Percentiles rank a stretch among this genome's conserved stretches.
Evolutionary conservation across 2,329 filamentous ascomycete species (phyloP).

Genomic region (Emmonsiellopsis sp.): DNA sequence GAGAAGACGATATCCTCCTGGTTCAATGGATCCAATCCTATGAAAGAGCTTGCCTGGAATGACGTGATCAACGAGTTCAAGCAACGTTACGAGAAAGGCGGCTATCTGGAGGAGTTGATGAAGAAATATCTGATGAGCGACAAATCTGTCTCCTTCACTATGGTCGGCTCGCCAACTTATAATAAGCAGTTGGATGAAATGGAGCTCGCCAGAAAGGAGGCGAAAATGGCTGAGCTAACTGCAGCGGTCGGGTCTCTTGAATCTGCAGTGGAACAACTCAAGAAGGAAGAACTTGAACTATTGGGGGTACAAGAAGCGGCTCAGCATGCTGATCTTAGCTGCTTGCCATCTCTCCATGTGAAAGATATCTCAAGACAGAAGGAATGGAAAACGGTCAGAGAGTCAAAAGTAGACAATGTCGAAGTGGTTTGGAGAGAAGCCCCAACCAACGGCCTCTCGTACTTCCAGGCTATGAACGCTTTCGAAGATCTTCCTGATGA

Average conservation of each 20-base stretch:
- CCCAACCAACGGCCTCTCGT: conserved; percentile 89
- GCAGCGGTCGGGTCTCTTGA: conserved; percentile 60
- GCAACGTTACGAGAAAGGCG: conserved; percentile 59
- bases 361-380: conserved; percentile 76
- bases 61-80: conserved; percentile 79
- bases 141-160: conserved; percentile 82
- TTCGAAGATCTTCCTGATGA: conserved; percentile 75
- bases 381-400: conserved; percentile 59
- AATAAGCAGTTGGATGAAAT: conserved; percentile 64
- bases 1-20: conserved; percentile 82
- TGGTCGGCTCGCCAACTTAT: conserved; percentile 74
- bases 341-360: conserved; percentile 78
- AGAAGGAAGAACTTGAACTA: conserved; percentile 68
- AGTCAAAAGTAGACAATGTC: conserved; percentile 49
- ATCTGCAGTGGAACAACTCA: conserved; percentile 61
- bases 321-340: conserved; percentile 74
- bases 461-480: conserved; percentile 81
- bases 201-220: conserved; percentile 63
- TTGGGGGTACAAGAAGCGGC: conserved; percentile 76
- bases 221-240: conserved; percentile 63
- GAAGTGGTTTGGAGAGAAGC: conserved; percentile 85
- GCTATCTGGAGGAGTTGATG: conserved; percentile 74
- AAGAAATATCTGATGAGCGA: conserved; percentile 87
- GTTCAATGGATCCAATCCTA: conserved; percentile 93
- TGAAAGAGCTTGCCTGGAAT: conserved; percentile 85